A percentile compares a stretch with the other conserved stretches of the same genome.
These are phyloP conservation scores for Saccharum spontaneum DNA, from an alignment of 176 grass and related monocot species.

Conservation along the genomic window DNA sequence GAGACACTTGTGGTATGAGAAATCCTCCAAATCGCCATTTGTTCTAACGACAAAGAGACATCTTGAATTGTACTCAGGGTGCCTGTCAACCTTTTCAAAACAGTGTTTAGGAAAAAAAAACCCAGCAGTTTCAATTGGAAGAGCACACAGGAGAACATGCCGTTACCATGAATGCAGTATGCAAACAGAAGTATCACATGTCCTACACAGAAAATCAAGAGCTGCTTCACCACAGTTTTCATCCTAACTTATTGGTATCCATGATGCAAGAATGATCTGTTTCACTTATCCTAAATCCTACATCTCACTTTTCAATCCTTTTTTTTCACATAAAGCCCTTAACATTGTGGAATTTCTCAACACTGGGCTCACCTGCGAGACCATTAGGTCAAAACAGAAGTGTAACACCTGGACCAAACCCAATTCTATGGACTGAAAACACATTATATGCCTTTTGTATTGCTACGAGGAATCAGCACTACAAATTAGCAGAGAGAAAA, in stretches of 20 bases:
- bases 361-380: background rate
- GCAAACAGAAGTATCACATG: background rate
- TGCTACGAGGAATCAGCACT: background rate
- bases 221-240: slow-evolving; percentile 17
- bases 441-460: background rate
- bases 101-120: slow-evolving; percentile 13
- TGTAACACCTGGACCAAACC: background rate
- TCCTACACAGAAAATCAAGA: slow-evolving; percentile 1
- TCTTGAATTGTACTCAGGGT: slow-evolving; percentile 56
- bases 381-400: background rate
- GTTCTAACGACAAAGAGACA: slow-evolving; percentile 83
- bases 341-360: background rate
- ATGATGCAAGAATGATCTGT: background rate
- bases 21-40: slow-evolving; percentile 65
- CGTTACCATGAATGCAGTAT: background rate
- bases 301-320: background rate
- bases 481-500: background rate
- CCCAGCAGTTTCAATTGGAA: slow-evolving; percentile 1
- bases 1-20: slow-evolving; percentile 88
- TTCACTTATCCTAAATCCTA: background rate
- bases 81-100: slow-evolving; percentile 61
- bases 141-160: background rate
- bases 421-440: background rate
- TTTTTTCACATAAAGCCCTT: background rate
- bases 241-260: background rate